Evolutionary conservation across 75 land plant species (phyloP).

Genomic region (Cryptomeria japonica): DNA sequence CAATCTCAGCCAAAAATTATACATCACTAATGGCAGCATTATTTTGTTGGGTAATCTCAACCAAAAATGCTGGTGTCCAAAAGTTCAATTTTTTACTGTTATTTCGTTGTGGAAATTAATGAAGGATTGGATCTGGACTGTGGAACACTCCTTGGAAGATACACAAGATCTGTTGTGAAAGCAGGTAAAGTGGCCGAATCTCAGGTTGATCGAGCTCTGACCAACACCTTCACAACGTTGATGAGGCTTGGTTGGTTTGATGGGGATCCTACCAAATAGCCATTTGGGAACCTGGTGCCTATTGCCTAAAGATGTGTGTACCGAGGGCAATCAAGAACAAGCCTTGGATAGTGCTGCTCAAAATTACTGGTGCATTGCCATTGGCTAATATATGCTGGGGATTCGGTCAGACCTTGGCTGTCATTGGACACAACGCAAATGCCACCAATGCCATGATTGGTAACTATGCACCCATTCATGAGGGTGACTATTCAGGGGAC

Average conservation of each 20-base stretch:
- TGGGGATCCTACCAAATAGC: slow-evolving; percentile 69
- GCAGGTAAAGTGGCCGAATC: slow-evolving; percentile 55
- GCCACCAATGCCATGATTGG: slow-evolving; percentile 82
- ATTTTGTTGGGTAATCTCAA: too few species aligned
- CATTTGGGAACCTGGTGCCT: too few species aligned
- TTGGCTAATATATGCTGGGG: slow-evolving; percentile 13
- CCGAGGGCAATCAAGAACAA: too few species aligned
- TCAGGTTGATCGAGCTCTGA: slow-evolving; percentile 55
- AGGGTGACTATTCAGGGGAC: too few species aligned
- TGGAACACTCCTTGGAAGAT: slow-evolving; percentile 60
- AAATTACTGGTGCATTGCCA: slow-evolving; percentile 52
- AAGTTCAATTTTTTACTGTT: neutral
- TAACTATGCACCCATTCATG: slow-evolving; percentile 47
- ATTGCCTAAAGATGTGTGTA: too few species aligned
- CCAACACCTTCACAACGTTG: slow-evolving; percentile 54
- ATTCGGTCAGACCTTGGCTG: slow-evolving; percentile 57
- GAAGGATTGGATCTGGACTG: slow-evolving; percentile 31
- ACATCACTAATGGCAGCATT: too few species aligned
- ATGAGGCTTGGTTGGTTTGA: slow-evolving; percentile 97
- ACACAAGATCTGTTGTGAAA: slow-evolving; percentile 54
- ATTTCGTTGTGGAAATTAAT: neutral
- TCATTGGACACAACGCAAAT: slow-evolving; percentile 93
- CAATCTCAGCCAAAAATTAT: too few species aligned
- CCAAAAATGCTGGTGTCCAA: neutral
- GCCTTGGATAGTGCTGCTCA: slow-evolving; percentile 84